phyloP scores from a whole-genome alignment of 139 green algal species.

The Mesotaenium endlicherianum region DNA sequence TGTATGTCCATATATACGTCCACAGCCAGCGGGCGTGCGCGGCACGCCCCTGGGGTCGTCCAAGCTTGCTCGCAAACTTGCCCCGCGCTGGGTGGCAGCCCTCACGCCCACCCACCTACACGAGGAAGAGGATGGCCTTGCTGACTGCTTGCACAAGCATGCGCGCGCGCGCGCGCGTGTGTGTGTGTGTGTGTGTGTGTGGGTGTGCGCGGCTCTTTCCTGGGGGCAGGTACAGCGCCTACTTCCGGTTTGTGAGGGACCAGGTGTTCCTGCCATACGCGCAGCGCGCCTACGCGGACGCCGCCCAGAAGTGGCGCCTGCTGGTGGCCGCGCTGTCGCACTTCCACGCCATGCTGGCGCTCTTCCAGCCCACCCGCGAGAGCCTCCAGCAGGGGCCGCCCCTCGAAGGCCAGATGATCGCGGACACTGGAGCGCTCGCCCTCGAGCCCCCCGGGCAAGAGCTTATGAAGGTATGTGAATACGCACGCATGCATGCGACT shows the following conservation, averaged over 20 bases:
- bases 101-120: no score
- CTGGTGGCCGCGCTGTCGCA: slow-evolving; percentile 28
- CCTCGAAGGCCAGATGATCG: background rate
- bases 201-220: no score
- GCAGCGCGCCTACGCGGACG: slow-evolving; percentile 16
- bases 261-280: slow-evolving; percentile 34
- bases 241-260: slow-evolving; percentile 35
- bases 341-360: slow-evolving; percentile 20
- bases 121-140: no score
- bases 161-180: no score
- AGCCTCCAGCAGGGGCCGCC: no score
- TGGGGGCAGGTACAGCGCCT: slow-evolving; percentile 20
- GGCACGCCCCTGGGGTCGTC: no score
- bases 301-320: slow-evolving; percentile 36
- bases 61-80: no score
- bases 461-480: slow-evolving; percentile 8
- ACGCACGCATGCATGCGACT: background rate
- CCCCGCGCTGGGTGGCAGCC: no score
- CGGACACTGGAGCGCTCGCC: background rate
- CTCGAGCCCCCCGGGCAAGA: background rate
- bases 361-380: background rate
- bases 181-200: no score
- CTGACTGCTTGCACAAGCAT: no score
- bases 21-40: no score
- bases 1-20: no score